Evolutionary conservation across 306 rosid genomes (phyloP).

Genomic region (Coriaria nepalensis): DNA sequence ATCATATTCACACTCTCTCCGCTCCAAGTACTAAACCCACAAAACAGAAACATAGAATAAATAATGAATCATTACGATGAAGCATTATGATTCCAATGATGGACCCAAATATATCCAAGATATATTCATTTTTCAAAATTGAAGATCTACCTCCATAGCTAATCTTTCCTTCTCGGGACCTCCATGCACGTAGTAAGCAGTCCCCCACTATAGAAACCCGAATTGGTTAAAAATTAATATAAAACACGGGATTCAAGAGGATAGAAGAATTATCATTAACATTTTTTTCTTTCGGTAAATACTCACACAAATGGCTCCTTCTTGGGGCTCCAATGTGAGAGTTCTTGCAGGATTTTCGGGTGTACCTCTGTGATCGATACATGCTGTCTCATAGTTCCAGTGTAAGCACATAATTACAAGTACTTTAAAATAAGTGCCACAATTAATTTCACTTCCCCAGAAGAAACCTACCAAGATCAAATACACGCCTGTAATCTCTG

Average conservation of each 20-base stretch:
- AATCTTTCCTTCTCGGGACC: conserved; percentile 65
- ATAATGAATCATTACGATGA: background rate
- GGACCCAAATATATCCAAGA: background rate
- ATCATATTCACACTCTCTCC: conserved; percentile 71
- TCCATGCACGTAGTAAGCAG: conserved; percentile 67
- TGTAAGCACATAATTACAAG: background rate
- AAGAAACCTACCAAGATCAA: conserved; percentile 65
- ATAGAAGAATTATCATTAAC: background rate
- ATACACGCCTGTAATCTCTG: conserved; percentile 78
- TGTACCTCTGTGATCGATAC: conserved; percentile 90
- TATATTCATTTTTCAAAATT: background rate
- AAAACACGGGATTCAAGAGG: conserved; percentile 7
- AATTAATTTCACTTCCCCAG: background rate
- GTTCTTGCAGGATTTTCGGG: conserved; percentile 88
- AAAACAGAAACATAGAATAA: background rate
- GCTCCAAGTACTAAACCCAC: conserved; percentile 67
- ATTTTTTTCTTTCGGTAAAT: too few species aligned
- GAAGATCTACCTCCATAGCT: conserved; percentile 64
- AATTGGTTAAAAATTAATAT: background rate
- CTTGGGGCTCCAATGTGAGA: conserved; percentile 70
- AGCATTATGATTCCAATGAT: background rate
- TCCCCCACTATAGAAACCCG: conserved; percentile 63
- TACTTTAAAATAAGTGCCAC: background rate
- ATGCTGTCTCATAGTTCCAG: conserved; percentile 30
- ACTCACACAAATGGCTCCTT: conserved; percentile 77